These are phyloP conservation scores for Ceratopteris richardii DNA, from an alignment of 75 land plant species.

Conservation along the genomic window DNA sequence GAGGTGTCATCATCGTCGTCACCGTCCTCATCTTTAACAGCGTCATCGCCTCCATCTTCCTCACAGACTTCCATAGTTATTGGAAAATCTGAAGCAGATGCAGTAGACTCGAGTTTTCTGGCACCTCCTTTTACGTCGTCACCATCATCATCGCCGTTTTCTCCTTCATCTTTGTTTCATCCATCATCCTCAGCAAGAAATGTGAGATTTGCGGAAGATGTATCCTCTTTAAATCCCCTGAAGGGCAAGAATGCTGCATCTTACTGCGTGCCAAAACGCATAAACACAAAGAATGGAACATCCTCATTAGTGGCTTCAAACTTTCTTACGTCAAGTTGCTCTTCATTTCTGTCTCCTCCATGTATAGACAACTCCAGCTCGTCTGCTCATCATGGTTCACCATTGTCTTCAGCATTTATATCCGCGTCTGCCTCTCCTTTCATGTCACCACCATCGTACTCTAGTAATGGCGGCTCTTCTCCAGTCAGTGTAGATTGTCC, in stretches of 20 bases:
- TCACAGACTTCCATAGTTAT: not conserved
- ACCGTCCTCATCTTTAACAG: not conserved
- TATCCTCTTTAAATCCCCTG: not conserved
- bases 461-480: not conserved
- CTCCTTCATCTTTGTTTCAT: conserved; percentile 2
- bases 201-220: not conserved
- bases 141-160: conserved; percentile 1
- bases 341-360: conserved; percentile 10
- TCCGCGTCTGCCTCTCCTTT: conserved; percentile 84
- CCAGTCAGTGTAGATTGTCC: not conserved
- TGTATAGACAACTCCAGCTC: conserved; percentile 1
- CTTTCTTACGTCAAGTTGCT: not conserved
- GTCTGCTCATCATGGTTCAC: conserved; percentile 49
- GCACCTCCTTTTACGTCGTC: not conserved
- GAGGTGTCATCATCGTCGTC: not conserved
- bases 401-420: conserved; percentile 73
- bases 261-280: not conserved
- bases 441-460: conserved; percentile 47
- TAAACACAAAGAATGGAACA: not conserved
- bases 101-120: not conserved
- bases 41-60: not conserved
- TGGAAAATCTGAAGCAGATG: not conserved
- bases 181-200: not conserved
- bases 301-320: not conserved
- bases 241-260: not conserved